Evolutionary conservation across 345 rosid genomes (phyloP), one percentile per base, ranked within the genome.

Genomic region (Salix arbutifolia): DNA sequence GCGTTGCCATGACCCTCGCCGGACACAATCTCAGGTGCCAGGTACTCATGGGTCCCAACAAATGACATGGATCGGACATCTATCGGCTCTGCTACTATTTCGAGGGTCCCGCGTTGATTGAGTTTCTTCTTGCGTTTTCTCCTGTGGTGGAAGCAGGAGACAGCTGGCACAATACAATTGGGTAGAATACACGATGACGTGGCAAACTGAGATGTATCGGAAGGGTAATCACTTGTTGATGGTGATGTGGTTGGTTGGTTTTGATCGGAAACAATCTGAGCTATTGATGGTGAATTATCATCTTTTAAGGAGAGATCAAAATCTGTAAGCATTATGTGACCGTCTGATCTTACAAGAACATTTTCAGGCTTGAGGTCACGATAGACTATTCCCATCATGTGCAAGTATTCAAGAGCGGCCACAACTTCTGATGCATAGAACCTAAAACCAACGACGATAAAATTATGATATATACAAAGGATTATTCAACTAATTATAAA

Each of bases 301-400:
- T 85, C 81, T 76, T 77, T 90, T n/a, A 90, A 70, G 8, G 93
- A 90, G 52, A 90, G 90, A 75, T 90, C 93, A 62, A 88, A 90
- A 58, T 90, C 93, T 4, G 93, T 90, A 40, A 90, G 86, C 93
- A 90, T 87, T 23, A 90, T 83, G 83, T 90, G 93, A 75, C 91
- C 93, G 79, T 90, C 91, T 0, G 84, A 82, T 76, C 91, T 82
- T n/a, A 90, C 84, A 3, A 90, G 85, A 56, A 90, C 90, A 71
- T 90, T 90, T 77, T 90, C 91, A 0, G 93, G 93, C 78, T 90
- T 90, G 4, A 90, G 87, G 16, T 88, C 93, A 7, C 93, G 91
- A 61, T 90, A 90, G 61, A 90, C 74, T 12, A 90, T 82, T 28
- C 89, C 93, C 91, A 85, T 83, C 90, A 90, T 84, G 86, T 90